Evolutionary conservation across 306 rosid genomes (phyloP), one percentile per base, ranked within the genome.

Genomic region (Citrullus colocynthis): DNA sequence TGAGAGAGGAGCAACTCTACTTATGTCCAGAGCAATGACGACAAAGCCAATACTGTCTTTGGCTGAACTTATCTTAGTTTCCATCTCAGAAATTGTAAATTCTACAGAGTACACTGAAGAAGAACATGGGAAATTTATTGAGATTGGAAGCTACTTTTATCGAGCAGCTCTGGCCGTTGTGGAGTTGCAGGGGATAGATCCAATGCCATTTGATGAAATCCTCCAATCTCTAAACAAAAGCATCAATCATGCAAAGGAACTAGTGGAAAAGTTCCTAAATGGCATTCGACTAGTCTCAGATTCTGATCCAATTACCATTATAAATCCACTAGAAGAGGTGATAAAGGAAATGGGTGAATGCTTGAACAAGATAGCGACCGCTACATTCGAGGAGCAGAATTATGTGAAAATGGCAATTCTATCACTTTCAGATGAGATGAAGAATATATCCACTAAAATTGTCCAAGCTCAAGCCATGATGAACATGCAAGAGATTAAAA

Each of bases 71-170:
- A 45, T 84, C 58, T 45, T 86, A 78, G 79, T 73, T 41, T 74
- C 86, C 80, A 86, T 86, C 59, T 82, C 89, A 12, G 80, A 67
- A 42, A 83, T 84, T 77, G 66, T 79, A 62, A 83, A 5, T 34
- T 71, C 73, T 11, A 80, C 70, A 28, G 34, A 13, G 64, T 67
- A 80, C 82, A 55, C 61, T 30, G 84, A 75, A 59, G 59, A 41
- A 24, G 84, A 84, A 55, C 58, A 49, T n/a, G 86, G 82, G 9
- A 62, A 11, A 14, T 82, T 84, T 52, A 52, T 80, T 10, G 81
- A 86, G 57, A 80, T 77, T 12, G 89, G 86, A 57, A 82, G 87
- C 81, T 86, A 80, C 82, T 78, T 86, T 32, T 84, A 80, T 77
- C 78, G 89, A 28, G 78, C 83, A 60, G 84, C 89, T 48, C 37